A percentile compares a stretch with the other conserved stretches of the same genome.
These are phyloP conservation scores for Amoeboradix gromovi DNA, from an alignment of 371 early-diverging fungal species.

Conservation along the genomic window DNA sequence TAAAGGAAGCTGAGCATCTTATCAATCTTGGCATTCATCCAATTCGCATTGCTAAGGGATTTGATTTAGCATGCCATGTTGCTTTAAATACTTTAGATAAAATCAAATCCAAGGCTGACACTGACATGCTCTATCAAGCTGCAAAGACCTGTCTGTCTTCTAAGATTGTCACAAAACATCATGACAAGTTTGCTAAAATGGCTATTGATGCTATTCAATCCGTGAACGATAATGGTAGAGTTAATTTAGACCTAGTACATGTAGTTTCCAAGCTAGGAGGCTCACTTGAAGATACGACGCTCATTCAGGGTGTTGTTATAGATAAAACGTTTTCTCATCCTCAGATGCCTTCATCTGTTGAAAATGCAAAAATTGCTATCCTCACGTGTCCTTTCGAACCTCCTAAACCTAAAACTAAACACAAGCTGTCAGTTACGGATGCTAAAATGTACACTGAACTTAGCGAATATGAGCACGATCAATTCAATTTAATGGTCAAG, in stretches of 20 bases:
- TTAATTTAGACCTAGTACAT: constrained; percentile 98
- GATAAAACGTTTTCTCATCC: constrained; percentile 99
- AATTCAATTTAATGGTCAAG: constrained; percentile 88
- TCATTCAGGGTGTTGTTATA: constrained; percentile 91
- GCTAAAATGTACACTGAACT: constrained; percentile 92
- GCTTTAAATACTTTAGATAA: constrained; percentile 68
- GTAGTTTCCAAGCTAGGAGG: constrained; percentile 94
- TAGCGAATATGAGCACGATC: constrained; percentile 75
- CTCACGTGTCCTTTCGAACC: constrained; percentile 99
- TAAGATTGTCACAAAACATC: constrained; percentile 94
- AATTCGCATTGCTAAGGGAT: constrained; percentile 93
- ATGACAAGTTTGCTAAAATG: constrained; percentile 82
- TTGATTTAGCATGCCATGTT: constrained; percentile 76
- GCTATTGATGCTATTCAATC: constrained; percentile 91
- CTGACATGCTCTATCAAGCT: constrained; percentile 62
- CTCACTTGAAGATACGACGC: constrained; percentile 59
- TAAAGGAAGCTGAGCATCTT: constrained; percentile 85
- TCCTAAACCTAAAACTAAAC: constrained; percentile 99
- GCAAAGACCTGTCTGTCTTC: constrained; percentile 92
- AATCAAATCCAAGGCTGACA: constrained; percentile 51
- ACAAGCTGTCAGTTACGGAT: constrained; percentile 84
- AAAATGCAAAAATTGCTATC: constrained; percentile 89
- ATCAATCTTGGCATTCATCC: constrained; percentile 96
- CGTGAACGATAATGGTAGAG: constrained; percentile 91
- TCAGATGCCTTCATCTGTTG: constrained; percentile 91